Base-by-base conservation (phyloP, 306 rosid genomes). In the Medicago truncatula region DNA sequence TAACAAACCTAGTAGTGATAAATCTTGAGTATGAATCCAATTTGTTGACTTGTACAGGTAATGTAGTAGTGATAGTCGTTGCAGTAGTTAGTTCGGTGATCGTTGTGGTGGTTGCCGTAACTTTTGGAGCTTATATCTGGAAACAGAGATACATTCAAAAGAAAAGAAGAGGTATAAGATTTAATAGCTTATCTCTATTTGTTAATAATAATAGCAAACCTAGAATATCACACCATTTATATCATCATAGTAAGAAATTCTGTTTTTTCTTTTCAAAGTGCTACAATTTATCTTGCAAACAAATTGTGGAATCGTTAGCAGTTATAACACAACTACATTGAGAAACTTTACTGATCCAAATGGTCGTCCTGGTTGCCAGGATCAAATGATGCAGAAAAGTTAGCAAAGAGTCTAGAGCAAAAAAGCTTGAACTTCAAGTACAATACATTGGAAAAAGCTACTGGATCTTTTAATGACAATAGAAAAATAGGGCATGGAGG, bases 401-500 rank as follows among this genome's bases (percentile, higher is more conserved):
- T 88, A 54, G 92, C 83, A 11, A 90, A 86, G 81, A 81, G 87
- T 56, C 92, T 95, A 34, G 77, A 90, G 44, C 86, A 86, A 73
- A 92, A 88, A 39, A 89, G 88, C 88, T 84, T 92, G 87, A 85
- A 92, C 77, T 92, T 95, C 89, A 95, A 95, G 86, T 95, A 90
- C 84, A 86, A 97, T 6, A 84, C 89, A 53, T 80, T 95, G 73
- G 99, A 95, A 60, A 92, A 82, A 84, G 99, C 99, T 15, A 95
- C 99, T 2, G 87, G 66, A 52, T 86, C 90, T 28, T 95, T 95
- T 63, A 75, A 77, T 63, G 75, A 74, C 1, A 76, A 73, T 12
- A 90, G 92, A 89, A 95, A 90, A 86, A 88, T 95, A 47, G 98
- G 99, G 28, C 99, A 90, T 71, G 99, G 97, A 80, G 99, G 99